Percentiles rank a stretch among this genome's conserved stretches.
Evolutionary conservation across 176 grass and related monocot genomes (phyloP).

Genomic region (Rhipidocladum racemiflorum): DNA sequence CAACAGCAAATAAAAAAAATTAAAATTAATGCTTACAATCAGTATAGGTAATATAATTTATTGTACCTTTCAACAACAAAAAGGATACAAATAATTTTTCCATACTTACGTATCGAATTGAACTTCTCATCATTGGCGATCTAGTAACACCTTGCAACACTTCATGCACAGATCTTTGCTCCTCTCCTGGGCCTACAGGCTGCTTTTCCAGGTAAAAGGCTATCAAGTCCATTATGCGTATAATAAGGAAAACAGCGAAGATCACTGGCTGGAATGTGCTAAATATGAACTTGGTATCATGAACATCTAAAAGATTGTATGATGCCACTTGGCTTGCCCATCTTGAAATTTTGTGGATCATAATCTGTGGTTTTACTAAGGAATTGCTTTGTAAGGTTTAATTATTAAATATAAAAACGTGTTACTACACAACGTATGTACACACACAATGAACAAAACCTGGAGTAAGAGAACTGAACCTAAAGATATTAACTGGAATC

Average conservation of each 20-base stretch:
- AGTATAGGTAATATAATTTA: neutral
- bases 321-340: neutral
- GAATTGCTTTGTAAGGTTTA: too few species aligned
- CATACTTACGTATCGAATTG: conserved; percentile 30
- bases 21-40: neutral
- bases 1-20: neutral
- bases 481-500: too few species aligned
- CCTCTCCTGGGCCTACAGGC: neutral
- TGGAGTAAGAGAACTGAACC: too few species aligned
- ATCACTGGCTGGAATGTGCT: neutral
- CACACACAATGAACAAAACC: too few species aligned
- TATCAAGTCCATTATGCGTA: neutral
- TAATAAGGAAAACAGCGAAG: neutral
- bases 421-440: neutral
- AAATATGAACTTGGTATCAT: conserved; percentile 19
- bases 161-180: neutral
- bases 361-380: too few species aligned
- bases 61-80: neutral
- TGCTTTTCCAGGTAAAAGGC: conserved; percentile 4
- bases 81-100: neutral
- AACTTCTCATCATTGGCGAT: neutral
- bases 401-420: neutral
- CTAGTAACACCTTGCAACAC: neutral
- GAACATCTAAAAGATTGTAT: conserved; percentile 11
- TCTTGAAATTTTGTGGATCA: too few species aligned